Evolutionary conservation across 2,329 filamentous ascomycete genomes (phyloP), one percentile per base, ranked within the genome.

Genomic region (Hortaea werneckii): DNA sequence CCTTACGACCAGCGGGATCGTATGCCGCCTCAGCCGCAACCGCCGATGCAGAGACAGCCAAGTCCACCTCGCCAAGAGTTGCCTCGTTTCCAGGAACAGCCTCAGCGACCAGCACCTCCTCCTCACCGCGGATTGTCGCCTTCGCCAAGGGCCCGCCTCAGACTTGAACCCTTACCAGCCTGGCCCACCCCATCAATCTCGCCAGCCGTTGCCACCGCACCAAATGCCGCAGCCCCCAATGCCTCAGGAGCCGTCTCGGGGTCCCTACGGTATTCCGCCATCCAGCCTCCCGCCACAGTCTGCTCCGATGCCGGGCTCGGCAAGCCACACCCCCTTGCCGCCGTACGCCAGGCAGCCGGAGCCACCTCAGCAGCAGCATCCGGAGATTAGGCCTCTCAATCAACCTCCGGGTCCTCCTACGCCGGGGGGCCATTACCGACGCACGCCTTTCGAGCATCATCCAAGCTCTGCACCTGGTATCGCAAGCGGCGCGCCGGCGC

Each of bases 381-480:
- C 84, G 42, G 90, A 95, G 54, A 82, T 88, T 40, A 80, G 88
- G 43, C 83, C 85, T 1, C 78, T 90, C 54, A 89, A 95, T 54
- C 87, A 81, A 13, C 49, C 85, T 89, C 26, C 29, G 7, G 37
- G 37, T 67, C 79, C 54, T 27, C 58, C 86, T n/a, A 95, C 90
- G n/a, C 89, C 89, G 48, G 89, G 88, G 59, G 84, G 87, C 35
- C 81, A 80, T 6, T 95, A 92, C 59, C 82, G 84, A 5, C 86
- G 89, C 58, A 85, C 86, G 51, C 85, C 83, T 53, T 94, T 87
- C 60, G 74, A 83, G 55, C 83, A 85, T 53, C 86, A 87, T 54
- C 78, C 79, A 40, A 85, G 88, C 51, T 66, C 77, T 37, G 65
- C 70, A 29, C 69, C 70, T 46, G 73, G 77, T 42, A 85, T 87